Evolutionary conservation across 345 rosid species (phyloP).

Genomic region (Citrus cavaleriei): DNA sequence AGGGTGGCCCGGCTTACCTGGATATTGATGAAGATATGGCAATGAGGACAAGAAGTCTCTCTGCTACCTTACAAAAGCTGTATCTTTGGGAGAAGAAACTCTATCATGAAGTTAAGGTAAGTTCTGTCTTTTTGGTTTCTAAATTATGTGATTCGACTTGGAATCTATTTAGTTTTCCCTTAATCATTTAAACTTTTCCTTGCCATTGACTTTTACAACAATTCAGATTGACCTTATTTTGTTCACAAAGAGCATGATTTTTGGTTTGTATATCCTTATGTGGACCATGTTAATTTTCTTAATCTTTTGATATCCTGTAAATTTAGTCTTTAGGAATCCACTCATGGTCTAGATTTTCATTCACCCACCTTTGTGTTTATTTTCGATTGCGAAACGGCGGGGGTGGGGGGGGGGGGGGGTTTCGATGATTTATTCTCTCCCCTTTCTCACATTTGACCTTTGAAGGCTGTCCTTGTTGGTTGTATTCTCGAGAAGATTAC

Average conservation of each 20-base stretch:
- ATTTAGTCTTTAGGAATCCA: neutral
- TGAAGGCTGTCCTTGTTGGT: neutral
- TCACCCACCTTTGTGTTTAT: neutral
- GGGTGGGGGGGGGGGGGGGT: too few species aligned
- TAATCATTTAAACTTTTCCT: neutral
- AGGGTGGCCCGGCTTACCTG: slow-evolving; percentile 34
- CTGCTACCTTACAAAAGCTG: slow-evolving; percentile 83
- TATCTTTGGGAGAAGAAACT: slow-evolving; percentile 97
- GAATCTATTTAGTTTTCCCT: neutral
- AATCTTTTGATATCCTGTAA: neutral
- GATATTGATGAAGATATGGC: slow-evolving; percentile 72
- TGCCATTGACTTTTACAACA: neutral
- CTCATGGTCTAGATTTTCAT: neutral
- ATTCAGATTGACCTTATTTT: neutral
- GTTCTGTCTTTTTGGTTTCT: neutral
- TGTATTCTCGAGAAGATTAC: neutral
- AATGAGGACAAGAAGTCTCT: slow-evolving; percentile 65
- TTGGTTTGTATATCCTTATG: neutral
- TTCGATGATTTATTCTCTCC: neutral
- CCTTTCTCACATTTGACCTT: neutral
- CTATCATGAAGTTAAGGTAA: slow-evolving; percentile 87
- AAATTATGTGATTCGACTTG: neutral
- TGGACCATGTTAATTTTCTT: neutral
- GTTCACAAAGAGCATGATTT: neutral
- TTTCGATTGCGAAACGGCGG: neutral